Percentiles rank a stretch among this genome's conserved stretches.
phyloP scores from a whole-genome alignment of 352 stramenopile species.

The Pythium graminicola region DNA sequence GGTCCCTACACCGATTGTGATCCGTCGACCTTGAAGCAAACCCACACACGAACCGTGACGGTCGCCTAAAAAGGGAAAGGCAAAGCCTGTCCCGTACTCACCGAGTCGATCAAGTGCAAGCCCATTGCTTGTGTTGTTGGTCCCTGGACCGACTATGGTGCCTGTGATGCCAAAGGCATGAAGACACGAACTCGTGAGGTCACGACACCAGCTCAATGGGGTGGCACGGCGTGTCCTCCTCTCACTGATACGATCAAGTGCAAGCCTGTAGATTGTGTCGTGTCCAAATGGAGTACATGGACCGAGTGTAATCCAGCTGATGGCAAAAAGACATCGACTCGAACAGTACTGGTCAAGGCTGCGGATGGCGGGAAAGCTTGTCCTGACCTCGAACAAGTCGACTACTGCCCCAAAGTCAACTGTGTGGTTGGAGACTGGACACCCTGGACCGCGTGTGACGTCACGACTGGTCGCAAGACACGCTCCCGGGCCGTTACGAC shows the following conservation, averaged over 20 bases:
- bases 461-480: slow-evolving; percentile 22
- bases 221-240: slow-evolving; percentile 37
- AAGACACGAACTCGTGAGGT: slow-evolving; percentile 18
- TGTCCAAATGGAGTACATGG: slow-evolving; percentile 36
- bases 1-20: no score
- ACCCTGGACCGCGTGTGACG: slow-evolving; percentile 37
- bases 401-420: slow-evolving; percentile 25
- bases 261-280: slow-evolving; percentile 34
- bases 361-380: slow-evolving; percentile 34
- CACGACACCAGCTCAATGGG: slow-evolving; percentile 12
- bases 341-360: slow-evolving; percentile 32
- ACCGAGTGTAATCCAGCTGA: slow-evolving; percentile 29
- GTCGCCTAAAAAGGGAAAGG: slow-evolving; percentile 28
- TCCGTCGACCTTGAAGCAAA: no score
- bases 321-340: no score
- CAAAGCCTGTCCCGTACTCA: slow-evolving; percentile 31
- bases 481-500: slow-evolving; percentile 27
- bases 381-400: slow-evolving; percentile 30
- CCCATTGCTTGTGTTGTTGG: slow-evolving; percentile 51
- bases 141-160: slow-evolving; percentile 32
- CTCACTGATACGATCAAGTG: slow-evolving; percentile 28
- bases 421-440: slow-evolving; percentile 50
- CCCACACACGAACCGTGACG: slow-evolving; percentile 29
- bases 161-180: slow-evolving; percentile 27
- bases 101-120: slow-evolving; percentile 38